Conservation (phyloP, 768 basidiomycete genomes). For the Lactarius psammicola region DNA sequence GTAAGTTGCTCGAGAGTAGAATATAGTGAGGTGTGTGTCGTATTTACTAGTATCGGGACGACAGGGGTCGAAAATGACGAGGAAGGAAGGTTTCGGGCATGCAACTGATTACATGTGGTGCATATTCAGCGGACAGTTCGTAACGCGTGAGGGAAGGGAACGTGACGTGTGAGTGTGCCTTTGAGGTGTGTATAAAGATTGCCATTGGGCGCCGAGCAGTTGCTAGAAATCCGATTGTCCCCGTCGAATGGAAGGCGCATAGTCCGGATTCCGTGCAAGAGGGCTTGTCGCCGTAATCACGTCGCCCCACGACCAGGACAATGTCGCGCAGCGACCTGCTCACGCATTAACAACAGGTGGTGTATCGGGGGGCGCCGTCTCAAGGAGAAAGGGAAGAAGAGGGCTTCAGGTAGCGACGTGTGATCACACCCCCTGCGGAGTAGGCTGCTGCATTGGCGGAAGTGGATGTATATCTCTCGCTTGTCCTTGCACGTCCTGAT, state of each 20-base stretch:
- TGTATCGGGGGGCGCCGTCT: slow-evolving; percentile 6
- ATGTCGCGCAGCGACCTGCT: slow-evolving; percentile 1
- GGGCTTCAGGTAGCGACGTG: background rate
- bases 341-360: background rate
- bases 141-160: slow-evolving; percentile 6
- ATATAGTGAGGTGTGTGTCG: slow-evolving; percentile 8
- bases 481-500: slow-evolving; percentile 30
- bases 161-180: slow-evolving; percentile 3
- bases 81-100: background rate
- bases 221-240: background rate
- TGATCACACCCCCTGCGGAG: slow-evolving; percentile 29
- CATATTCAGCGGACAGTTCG: slow-evolving; percentile 16
- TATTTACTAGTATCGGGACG: background rate
- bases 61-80: background rate
- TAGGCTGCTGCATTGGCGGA: slow-evolving; percentile 29
- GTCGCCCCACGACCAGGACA: slow-evolving; percentile 1
- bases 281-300: slow-evolving; percentile 1
- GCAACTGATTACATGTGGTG: slow-evolving; percentile 12
- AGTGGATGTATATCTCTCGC: slow-evolving; percentile 28
- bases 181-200: slow-evolving; percentile 2
- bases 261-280: background rate
- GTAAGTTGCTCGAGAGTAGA: slow-evolving; percentile 14
- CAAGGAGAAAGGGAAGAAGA: slow-evolving; percentile 8
- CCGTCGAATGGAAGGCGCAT: background rate
- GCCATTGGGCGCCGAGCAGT: background rate